A percentile compares a stretch with the other conserved stretches of the same genome.
Evolutionary conservation across 1,284 basidiomycete genomes (phyloP).

Genomic region (Marasmius fiardii): DNA sequence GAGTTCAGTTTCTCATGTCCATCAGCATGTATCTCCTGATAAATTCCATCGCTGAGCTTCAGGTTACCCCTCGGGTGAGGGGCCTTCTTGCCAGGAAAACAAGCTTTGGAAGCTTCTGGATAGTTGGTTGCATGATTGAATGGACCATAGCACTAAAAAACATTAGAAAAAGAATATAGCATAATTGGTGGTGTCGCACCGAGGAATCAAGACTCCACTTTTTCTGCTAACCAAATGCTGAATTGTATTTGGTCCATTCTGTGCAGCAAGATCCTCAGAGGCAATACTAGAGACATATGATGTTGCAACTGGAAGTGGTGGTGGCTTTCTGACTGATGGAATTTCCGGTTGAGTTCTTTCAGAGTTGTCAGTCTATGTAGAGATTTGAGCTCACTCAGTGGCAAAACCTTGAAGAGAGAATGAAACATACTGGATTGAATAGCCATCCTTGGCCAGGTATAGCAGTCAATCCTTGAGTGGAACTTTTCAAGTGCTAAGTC

Average conservation of each 20-base stretch:
- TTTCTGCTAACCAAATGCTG: not conserved
- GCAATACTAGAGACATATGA: not conserved
- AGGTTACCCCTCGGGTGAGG: not conserved
- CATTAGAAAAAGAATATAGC: too few species aligned
- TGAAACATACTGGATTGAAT: conserved; percentile 1
- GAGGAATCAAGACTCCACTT: not conserved
- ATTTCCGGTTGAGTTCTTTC: conserved; percentile 2
- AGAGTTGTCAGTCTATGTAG: not conserved
- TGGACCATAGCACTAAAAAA: too few species aligned
- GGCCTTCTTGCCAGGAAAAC: conserved; percentile 6
- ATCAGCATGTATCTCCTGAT: conserved; percentile 14
- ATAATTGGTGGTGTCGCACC: not conserved
- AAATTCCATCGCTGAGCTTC: conserved; percentile 1
- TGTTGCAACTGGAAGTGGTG: conserved; percentile 4
- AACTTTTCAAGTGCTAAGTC: not conserved
- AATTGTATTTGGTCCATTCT: conserved; percentile 3
- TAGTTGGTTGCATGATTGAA: too few species aligned
- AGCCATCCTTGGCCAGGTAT: conserved; percentile 1
- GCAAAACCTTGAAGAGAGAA: too few species aligned
- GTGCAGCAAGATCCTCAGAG: not conserved
- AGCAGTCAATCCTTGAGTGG: not conserved
- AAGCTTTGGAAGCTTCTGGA: not conserved
- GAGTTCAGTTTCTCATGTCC: conserved; percentile 14
- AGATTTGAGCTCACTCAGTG: too few species aligned
- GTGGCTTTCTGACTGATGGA: conserved; percentile 2